Evolutionary conservation across 169 alveolate species (phyloP), one percentile per base, ranked within the genome.

Genomic region (Cryptosporidium sp.): DNA sequence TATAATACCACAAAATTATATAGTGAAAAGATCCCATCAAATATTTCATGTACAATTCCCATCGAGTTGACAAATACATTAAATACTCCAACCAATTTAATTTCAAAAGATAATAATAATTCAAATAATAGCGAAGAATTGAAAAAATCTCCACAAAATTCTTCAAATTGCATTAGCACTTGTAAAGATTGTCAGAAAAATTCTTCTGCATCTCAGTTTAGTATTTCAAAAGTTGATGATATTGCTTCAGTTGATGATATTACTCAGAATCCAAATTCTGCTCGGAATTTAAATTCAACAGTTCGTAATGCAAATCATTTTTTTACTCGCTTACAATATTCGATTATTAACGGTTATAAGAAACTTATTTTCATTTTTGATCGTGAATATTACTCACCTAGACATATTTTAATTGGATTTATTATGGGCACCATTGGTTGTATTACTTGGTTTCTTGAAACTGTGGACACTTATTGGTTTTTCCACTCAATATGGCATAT

Each of bases 361-460:
- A 62, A 39, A 14, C 48, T 60, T 18, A 9, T 62, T 9, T 62
- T 80, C 35, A 80, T 60, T 35, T 80, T 80, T 44, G 29, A 80
- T n/a, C 61, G 75, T 26, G 75, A 80, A 9, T 80, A 80, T 62
- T 65, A 80, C 26, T 65, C 80, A 3, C 89, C 89, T 6, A 80
- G 56, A n/a, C 70, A 44, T 29, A 80, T 80, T 21, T 39, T 60
- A 23, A 80, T 80, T 35, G 89, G 89, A 12, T 39, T 67, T 37
- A 26, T 80, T 8, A 26, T 51, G 52, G 89, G 69, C 9, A 3
- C 68, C 1, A 44, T 65, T 14, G 89, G 89, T 2, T 80, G 89
- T 80, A 80, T 80, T 23, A 62, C 89, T 33, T 80, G 89, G 89
- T 80, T 80, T 44, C 65, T 80, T n/a, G 89, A 80, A 10, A 80